These are phyloP conservation scores for Heliophila coronopifolia DNA, from an alignment of 441 rosid species.

Conservation along the genomic window DNA sequence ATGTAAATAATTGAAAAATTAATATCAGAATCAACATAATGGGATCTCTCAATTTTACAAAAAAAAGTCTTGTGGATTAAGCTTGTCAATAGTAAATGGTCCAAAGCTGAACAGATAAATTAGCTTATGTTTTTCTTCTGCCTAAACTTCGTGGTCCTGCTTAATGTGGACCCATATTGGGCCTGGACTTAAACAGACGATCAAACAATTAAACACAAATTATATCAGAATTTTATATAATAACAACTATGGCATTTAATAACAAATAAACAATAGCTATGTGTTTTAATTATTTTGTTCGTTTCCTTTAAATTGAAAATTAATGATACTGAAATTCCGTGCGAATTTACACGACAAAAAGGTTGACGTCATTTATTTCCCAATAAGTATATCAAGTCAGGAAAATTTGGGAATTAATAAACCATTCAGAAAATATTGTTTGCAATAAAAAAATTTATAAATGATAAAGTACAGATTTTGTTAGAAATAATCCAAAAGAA, in stretches of 20 bases:
- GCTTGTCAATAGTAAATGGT: constrained; percentile 17
- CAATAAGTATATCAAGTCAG: not conserved
- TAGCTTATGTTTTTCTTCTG: constrained; percentile 17
- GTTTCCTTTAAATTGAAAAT: too few relatives aligned
- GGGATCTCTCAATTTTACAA: not conserved
- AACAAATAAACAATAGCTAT: not conserved
- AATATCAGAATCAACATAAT: constrained; percentile 6
- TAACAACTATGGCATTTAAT: not conserved
- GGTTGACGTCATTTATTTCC: constrained; percentile 15
- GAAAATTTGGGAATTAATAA: not conserved
- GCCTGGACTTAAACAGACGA: constrained; percentile 11
- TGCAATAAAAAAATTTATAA: too few relatives aligned
- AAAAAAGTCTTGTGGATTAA: too few relatives aligned
- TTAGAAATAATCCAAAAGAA: too few relatives aligned
- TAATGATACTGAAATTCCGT: not conserved
- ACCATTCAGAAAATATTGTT: too few relatives aligned
- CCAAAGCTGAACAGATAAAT: constrained; percentile 8
- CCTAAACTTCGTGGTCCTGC: constrained; percentile 24
- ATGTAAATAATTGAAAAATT: not conserved
- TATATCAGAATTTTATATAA: not conserved
- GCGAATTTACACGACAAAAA: constrained; percentile 6
- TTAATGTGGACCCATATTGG: constrained; percentile 2
- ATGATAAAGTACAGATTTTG: too few relatives aligned
- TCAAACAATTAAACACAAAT: constrained; percentile 7
- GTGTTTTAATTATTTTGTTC: too few relatives aligned